Base-by-base conservation (phyloP, 2,329 filamentous ascomycete species). In the Fusarium poae region DNA sequence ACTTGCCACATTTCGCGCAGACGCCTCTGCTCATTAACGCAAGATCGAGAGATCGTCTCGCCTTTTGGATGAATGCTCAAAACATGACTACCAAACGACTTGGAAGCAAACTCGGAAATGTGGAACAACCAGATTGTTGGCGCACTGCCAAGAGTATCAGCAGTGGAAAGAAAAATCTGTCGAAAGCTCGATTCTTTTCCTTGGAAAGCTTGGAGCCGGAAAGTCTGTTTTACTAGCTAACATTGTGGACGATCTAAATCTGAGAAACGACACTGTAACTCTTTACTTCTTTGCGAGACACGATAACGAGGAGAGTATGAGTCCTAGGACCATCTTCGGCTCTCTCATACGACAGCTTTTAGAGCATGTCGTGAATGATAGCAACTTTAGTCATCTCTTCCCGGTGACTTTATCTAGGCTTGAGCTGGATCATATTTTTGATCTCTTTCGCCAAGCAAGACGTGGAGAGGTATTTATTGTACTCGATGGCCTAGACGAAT, bases 191-290 rank as follows among this genome's bases (percentile, higher is more conserved):
- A 58, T 84, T 0, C 2, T 82, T 0, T 78, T 72, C 30, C 75
- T 53, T 12, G 82, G 81, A 6, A 82, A 80, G 44, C 71, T 84
- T 1, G 82, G 82, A 2, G 79, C 78, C 0, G 82, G 82, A 0
- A 84, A 84, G 57, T 82, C 82, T 0, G 81, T 84, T 2, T 50
- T 80, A 10, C 46, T 83, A 6, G 81, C 82, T 3, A 84, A 83
- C 51, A 76, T 84, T 1, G 74, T 84, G 1, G 77, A 80, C 48
- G 77, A 82, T 42, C 44, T 82, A 3, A 73, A 76, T 39, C 64
- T 79, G 0, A 12, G 67, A 3, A 8, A 9, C 0, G 6, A 42
- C 1, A 4, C 20, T 1, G 20, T 20, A 0, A 45, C 44, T 2
- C 6, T 30, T 0, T 79, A 77, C 48, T 80, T 81, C 58, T 81